Base-by-base conservation (phyloP, 2,329 filamentous ascomycete species). In the Aspergillus sp. region DNA sequence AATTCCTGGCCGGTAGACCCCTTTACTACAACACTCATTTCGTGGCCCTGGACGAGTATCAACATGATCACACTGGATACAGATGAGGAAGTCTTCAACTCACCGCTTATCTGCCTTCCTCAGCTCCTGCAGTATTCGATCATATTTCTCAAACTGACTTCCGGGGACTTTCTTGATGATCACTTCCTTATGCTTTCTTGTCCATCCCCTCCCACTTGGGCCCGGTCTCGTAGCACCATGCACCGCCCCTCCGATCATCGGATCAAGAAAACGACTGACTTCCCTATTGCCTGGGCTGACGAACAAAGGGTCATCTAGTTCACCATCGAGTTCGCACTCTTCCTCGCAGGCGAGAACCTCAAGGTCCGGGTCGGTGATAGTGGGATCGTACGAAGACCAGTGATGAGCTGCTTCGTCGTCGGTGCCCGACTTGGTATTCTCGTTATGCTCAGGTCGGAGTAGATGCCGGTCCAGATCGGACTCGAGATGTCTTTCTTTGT, bases 391-490 rank as follows among this genome's bases (percentile, higher is more conserved):
- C 11, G 70, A 70, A 3, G 66, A 67, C 21, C 63, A 64, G 60
- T 72, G 68, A 3, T 59, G 61, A 1, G 62, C 69, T 8, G 70
- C 68, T 54, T 68, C 69, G 23, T 70, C 68, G 36, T 72, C 70
- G 10, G 68, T 66, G n/a, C 70, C 70, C 8, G 63, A 65, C 48
- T 68, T 63, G 25, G 66, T 67, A 7, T 62, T 70, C 19, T 71
- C 70, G 4, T 54, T 42, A 19, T 63, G 57, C 27, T 65, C 62
- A 0, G 67, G 66, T 30, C 63, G 62, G 15, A 71, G 64, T 15
- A 61, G 59, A 23, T 64, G 60, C 23, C 68, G 57, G 39, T 70
- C 68, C 11, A 59, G 56, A 15, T 60, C 59, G 17, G 52, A 54
- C 11, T 42, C 52, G 2, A n/a, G 52, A 23, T 42, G 36, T 25